Conservation (phyloP, 495 filamentous ascomycete genomes). For the Penicillium cosmopolitanum region DNA sequence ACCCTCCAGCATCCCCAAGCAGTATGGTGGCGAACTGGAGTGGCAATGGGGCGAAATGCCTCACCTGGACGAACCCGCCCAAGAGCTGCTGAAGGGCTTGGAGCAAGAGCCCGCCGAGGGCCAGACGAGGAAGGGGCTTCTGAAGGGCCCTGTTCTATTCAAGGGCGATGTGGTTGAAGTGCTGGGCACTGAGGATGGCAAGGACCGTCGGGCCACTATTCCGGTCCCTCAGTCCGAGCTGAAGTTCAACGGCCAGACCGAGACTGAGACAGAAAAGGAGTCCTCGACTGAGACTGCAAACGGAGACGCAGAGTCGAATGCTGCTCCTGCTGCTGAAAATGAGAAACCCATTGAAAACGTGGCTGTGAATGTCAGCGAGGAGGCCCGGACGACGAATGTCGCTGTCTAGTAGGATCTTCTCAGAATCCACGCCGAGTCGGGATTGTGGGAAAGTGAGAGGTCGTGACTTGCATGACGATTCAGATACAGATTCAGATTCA, state of each 20-base stretch:
- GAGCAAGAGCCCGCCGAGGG: conserved; percentile 36
- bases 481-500: too few relatives aligned
- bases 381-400: conserved; percentile 22
- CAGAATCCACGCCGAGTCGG: conserved; percentile 1
- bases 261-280: conserved; percentile 10
- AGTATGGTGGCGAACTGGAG: conserved; percentile 82
- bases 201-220: conserved; percentile 37
- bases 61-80: conserved; percentile 63
- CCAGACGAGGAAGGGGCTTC: conserved; percentile 32
- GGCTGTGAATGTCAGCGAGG: conserved; percentile 18
- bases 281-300: conserved; percentile 6
- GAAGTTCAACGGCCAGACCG: background rate
- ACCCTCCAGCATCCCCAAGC: conserved; percentile 75
- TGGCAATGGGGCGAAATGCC: conserved; percentile 77
- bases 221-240: conserved; percentile 28
- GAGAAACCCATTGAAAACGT: conserved; percentile 26
- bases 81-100: conserved; percentile 48
- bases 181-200: conserved; percentile 46
- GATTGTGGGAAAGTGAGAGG: too few relatives aligned
- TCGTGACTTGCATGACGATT: too few relatives aligned
- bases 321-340: conserved; percentile 9
- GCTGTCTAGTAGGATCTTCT: conserved; percentile 21
- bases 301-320: conserved; percentile 8
- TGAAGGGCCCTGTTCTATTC: conserved; percentile 49
- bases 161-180: conserved; percentile 43